These are phyloP conservation scores for Teunomyces funiuensis DNA, from an alignment of 805 yeast genomes.

Conservation along the genomic window DNA sequence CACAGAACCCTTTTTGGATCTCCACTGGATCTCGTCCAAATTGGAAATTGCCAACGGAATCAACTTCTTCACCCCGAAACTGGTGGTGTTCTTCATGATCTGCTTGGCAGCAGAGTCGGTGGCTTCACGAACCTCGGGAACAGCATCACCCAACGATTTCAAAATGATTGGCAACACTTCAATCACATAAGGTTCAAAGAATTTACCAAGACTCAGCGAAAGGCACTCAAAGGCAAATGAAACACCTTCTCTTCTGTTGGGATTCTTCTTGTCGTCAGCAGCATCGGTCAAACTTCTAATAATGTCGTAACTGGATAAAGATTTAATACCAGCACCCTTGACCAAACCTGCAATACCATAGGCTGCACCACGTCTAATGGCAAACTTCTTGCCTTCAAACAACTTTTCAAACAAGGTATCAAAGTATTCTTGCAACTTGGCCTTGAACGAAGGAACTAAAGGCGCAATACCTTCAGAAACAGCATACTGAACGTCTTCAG, in stretches of 20 bases:
- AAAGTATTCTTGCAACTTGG: slow-evolving; percentile 52
- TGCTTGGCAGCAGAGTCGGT: slow-evolving; percentile 83
- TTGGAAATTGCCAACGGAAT: slow-evolving; percentile 88
- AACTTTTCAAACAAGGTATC: slow-evolving; percentile 60
- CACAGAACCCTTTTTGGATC: slow-evolving; percentile 95
- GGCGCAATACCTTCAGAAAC: slow-evolving; percentile 86
- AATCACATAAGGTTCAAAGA: slow-evolving; percentile 91
- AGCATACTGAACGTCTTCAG: slow-evolving; percentile 87
- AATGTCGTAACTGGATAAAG: slow-evolving; percentile 74
- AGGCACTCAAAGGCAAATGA: slow-evolving; percentile 83
- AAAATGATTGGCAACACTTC: slow-evolving; percentile 82
- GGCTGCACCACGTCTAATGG: slow-evolving; percentile 88
- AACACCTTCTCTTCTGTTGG: slow-evolving; percentile 80
- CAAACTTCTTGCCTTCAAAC: slow-evolving; percentile 49
- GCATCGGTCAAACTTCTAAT: slow-evolving; percentile 76
- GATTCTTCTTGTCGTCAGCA: slow-evolving; percentile 79
- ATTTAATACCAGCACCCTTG: slow-evolving; percentile 82
- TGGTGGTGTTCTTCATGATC: slow-evolving; percentile 88
- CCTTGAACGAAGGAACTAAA: slow-evolving; percentile 58
- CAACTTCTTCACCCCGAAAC: slow-evolving; percentile 85
- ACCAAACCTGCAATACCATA: slow-evolving; percentile 94
- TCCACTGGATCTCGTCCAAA: slow-evolving; percentile 89
- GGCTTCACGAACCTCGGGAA: slow-evolving; percentile 84
- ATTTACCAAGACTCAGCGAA: slow-evolving; percentile 70
- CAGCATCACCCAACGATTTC: slow-evolving; percentile 79